Base-by-base conservation (phyloP, 257 asterid genomes). In the Eucommia ulmoides region DNA sequence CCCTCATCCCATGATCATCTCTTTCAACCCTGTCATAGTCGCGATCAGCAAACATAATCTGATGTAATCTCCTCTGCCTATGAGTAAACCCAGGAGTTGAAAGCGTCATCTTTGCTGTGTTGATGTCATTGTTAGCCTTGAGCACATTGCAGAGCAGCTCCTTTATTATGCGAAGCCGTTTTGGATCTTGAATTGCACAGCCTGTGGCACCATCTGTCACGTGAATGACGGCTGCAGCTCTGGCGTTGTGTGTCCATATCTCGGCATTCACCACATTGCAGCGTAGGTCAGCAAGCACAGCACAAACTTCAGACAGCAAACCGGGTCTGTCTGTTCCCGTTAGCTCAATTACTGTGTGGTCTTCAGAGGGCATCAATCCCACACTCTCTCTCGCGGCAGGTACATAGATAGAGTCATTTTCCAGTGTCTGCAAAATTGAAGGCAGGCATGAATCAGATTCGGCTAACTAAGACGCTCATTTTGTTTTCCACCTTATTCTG, bases 201-300 rank as follows among this genome's bases (percentile, higher is more conserved):
- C 83, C 79, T 6, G 76, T 71, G 35, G 60, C 44, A 25, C 63
- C 53, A 57, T 78, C 85, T 1, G 72, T 66, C 24, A 84, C 88
- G 54, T 71, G 81, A 47, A 84, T 82, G 23, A 84, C 88, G 7
- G 93, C 94, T 26, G 94, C 94, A 61, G 88, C 94, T 74, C 94
- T 64, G 26, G 70, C 56, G 50, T 84, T 84, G 54, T 84, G 94
- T 0, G 93, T 80, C 93, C 93, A 84, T 51, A 80, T 76, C 72
- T 76, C 88, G 33, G 83, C 94, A 55, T 78, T 76, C 38, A 81
- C 83, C 54, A 84, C 83, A 56, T 71, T 78, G 56, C 88, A 84
- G 46, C 66, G 73, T 49, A 78, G 85, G 63, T 76, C 85, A 45
- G 93, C 58, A 49, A 80, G 88, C 51, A 81, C 88, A 21, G 93